Conservation (phyloP, 2,329 filamentous ascomycete genomes). For the Aspergillus costaricaensis region DNA sequence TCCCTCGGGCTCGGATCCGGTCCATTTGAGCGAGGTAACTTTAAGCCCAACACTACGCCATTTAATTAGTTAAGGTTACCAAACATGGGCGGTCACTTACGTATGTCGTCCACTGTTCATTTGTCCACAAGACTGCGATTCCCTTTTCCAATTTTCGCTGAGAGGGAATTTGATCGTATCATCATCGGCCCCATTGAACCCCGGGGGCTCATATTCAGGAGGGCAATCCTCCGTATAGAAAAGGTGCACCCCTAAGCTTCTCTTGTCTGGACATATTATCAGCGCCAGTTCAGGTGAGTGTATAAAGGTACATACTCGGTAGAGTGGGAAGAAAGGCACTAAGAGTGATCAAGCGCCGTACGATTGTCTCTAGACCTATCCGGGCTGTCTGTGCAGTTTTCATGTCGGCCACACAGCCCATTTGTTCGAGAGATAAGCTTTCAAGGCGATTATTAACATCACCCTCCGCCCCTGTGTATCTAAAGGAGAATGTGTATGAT, state of each 20-base stretch:
- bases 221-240: conserved; percentile 48
- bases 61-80: conserved; percentile 14
- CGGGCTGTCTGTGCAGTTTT: conserved; percentile 44
- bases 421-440: conserved; percentile 31
- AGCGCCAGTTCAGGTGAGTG: background rate
- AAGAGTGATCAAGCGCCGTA: conserved; percentile 44
- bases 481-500: conserved; percentile 53
- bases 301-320: conserved; percentile 38
- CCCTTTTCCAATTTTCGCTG: conserved; percentile 41
- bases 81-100: conserved; percentile 24
- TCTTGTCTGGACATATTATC: conserved; percentile 30
- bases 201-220: conserved; percentile 43
- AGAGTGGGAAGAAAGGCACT: conserved; percentile 43
- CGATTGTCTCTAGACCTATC: conserved; percentile 45
- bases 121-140: conserved; percentile 33
- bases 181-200: conserved; percentile 37
- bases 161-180: conserved; percentile 39
- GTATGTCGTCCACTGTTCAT: conserved; percentile 45
- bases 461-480: conserved; percentile 39
- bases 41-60: conserved; percentile 35
- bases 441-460: conserved; percentile 33
- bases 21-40: conserved; percentile 38
- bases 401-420: conserved; percentile 35
- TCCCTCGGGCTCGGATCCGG: conserved; percentile 24
- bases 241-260: conserved; percentile 48